phyloP scores from a whole-genome alignment of 805 yeast genomes.

The Spathaspora arborariae region DNA sequence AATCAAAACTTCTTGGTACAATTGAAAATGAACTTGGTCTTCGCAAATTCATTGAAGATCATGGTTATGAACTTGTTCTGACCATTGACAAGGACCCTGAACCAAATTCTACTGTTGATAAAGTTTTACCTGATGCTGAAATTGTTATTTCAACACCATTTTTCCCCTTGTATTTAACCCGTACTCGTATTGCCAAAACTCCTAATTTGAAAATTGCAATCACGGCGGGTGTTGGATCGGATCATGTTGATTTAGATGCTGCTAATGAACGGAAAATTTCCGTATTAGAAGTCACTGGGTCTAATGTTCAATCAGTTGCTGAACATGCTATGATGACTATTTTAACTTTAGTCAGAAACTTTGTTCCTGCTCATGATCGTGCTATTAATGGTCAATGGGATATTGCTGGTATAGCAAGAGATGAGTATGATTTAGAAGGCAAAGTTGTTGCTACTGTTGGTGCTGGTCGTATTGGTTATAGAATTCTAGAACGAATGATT shows the following conservation, averaged over 20 bases:
- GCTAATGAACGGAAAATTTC: slow-evolving; percentile 61
- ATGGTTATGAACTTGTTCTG: slow-evolving; percentile 65
- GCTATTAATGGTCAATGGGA: slow-evolving; percentile 64
- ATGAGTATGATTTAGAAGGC: slow-evolving; percentile 70
- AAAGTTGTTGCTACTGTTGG: slow-evolving; percentile 77
- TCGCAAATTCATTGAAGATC: slow-evolving; percentile 54
- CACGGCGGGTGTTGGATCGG: slow-evolving; percentile 86
- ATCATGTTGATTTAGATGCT: slow-evolving; percentile 71
- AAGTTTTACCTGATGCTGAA: slow-evolving; percentile 67
- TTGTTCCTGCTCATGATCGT: slow-evolving; percentile 74
- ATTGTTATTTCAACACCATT: slow-evolving; percentile 79
- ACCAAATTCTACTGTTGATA: slow-evolving; percentile 53
- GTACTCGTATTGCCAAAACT: slow-evolving; percentile 64
- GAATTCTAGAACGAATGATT: slow-evolving; percentile 65
- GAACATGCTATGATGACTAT: slow-evolving; percentile 79
- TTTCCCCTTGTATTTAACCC: slow-evolving; percentile 73
- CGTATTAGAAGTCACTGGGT: slow-evolving; percentile 79
- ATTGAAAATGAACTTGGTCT: slow-evolving; percentile 76
- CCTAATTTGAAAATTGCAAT: slow-evolving; percentile 65
- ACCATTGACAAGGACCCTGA: slow-evolving; percentile 69
- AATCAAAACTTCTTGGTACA: slow-evolving; percentile 61
- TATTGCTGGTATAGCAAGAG: slow-evolving; percentile 72
- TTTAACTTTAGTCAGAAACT: slow-evolving; percentile 67
- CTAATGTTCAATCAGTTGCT: slow-evolving; percentile 79
- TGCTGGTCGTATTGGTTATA: slow-evolving; percentile 77